Base-by-base conservation (phyloP, 2,329 filamentous ascomycete genomes). In the Ophiosphaerella narmari region DNA sequence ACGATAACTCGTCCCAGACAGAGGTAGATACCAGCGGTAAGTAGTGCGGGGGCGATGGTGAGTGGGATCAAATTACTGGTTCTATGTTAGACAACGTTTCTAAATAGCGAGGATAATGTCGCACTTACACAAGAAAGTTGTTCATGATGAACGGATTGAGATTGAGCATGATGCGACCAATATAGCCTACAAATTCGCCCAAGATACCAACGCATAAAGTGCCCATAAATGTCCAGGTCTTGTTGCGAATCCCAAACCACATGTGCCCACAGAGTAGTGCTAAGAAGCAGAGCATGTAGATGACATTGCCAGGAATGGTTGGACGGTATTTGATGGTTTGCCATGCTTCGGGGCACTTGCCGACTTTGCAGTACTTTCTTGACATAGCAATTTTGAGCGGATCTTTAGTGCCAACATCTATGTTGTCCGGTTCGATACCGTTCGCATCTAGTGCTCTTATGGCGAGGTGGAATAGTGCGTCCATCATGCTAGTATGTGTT, bases 151-250 rank as follows among this genome's bases (percentile, higher is more conserved):
- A 85, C 0, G 80, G 80, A 50, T 84, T 80, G 33, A 72, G 43
- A 63, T 81, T 70, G 62, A 84, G 73, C 58, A 80, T 65, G 13
- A 85, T 59, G 8, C 82, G 75, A 2, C 79, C 81, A 18, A 76
- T 70, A 59, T 86, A 86, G 16, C 84, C 83, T 1, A 83, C 67
- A 24, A 78, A 72, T 62, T 83, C 81, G 43, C 81, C 75, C 3
- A 80, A 55, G 1, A 79, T 70, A 7, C 79, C 82, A 4, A 74
- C 48, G 8, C 70, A 60, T 57, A 82, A 71, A 0, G 75, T 77
- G 13, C 74, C 61, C 65, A 77, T 73, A 58, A 80, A 82, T 7
- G 78, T 79, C 77, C 79, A 84, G 42, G 82, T 80, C 47, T 75
- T 76, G 59, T 77, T 78, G 33, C 73, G 74, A 43, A 79, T 64